Base-by-base conservation (phyloP, 176 grass and related monocot species). In the Juncus inflexus region DNA sequence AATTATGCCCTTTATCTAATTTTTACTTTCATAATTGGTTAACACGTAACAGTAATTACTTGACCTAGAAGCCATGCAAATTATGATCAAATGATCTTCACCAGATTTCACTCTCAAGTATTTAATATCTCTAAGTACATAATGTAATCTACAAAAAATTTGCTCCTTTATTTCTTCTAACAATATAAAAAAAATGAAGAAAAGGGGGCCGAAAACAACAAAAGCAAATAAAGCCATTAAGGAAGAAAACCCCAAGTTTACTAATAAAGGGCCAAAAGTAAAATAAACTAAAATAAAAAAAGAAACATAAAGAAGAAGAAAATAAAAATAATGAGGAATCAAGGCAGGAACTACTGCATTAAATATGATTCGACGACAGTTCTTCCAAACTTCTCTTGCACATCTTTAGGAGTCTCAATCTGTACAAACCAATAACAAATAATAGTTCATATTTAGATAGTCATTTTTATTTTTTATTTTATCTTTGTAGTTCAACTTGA, bases 301-400 rank as follows among this genome's bases (percentile, higher is more conserved):
- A 40, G 37, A 37, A 51, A 15, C 1, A 41, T 16, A 6, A 2
- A 68, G 7, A 55, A 12, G 2, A 40, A 55, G 12, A 41, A 68
- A 7, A 15, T 12, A 40, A 10, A 35, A 68, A 7, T 53, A 69
- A 40, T 12, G 15, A 40, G 54, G 12, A 51, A 55, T 39, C 14
- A 52, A 51, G 2, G n/a, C 52, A 42, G 4, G 67, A 58, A 71
- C 52, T 71, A 37, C 65, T 87, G 80, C 74, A 97, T 50, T 8
- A 97, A 66, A 54, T 97, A 97, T 11, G 76, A 86, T 75, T 97
- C 92, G 0, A 97, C 92, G 37, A 97, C 92, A 68, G 92, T 91
- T 58, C 92, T 80, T 56, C 92, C 92, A 65, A 97, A 91, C 73
- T 97, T 97, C 87, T 97, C 81, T 42, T 91, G 84, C 12, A 97